Base-by-base conservation (phyloP, 495 filamentous ascomycete species). In the Chaetomium tenue region DNA sequence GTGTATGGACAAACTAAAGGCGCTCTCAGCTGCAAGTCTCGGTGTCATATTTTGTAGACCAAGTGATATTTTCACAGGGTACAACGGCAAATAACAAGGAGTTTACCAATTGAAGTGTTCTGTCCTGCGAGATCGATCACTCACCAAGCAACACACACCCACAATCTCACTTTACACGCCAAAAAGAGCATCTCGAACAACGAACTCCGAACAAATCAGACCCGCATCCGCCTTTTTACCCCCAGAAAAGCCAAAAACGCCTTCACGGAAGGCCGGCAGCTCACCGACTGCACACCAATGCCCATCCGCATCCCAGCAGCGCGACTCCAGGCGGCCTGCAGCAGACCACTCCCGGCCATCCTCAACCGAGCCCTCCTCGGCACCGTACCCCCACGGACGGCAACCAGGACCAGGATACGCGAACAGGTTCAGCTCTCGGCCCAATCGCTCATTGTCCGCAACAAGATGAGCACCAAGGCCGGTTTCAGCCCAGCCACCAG, bases 231-330 rank as follows among this genome's bases (percentile, higher is more conserved):
- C 16, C 20, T 22, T 22, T 22, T 16, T 3, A 0, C 58, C 22
- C 33, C 33, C 5, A 8, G 18, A 47, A 30, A 30, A 33, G 26
- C 23, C n/a, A n/a, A n/a, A 26, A 23, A n/a, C 47, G 18, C 9
- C 47, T 13, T 42, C 22, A 1, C n/a, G 20, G 16, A 52, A 16
- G 5, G 30, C 48, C 39, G 48, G 33, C 48, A 57, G 12, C 13
- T n/a, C 52, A 57, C 25, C 52, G 25, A 15, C 39, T 39, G 61
- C 51, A 39, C 13, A 37, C 23, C 61, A 20, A 64, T 64, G 63
- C 63, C 56, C 55, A 53, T 54, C 56, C 56, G 46, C 47, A 46
- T 60, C 48, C 22, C 33, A 44, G 6, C 61, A 48, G 5, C 8
- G 5, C 46, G 30, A n/a, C 22, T 51, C 60, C 22, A 62, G 18